Conservation (phyloP, 805 yeast genomes). For the Zygoascus ofunaensis region DNA sequence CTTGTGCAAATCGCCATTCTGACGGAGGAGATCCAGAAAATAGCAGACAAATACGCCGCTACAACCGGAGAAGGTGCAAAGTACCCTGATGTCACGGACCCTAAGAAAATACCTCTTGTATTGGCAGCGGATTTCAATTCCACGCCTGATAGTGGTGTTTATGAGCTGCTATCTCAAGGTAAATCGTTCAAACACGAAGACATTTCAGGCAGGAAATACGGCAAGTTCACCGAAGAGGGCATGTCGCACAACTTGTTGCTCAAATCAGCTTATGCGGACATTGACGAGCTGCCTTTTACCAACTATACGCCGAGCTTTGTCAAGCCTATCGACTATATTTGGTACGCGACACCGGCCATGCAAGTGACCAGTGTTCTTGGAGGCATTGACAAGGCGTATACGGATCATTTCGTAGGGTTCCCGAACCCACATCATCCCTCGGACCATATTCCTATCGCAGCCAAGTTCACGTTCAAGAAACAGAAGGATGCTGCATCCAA, state of each 20-base stretch:
- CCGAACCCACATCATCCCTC: conserved; percentile 93
- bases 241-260: conserved; percentile 72
- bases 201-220: conserved; percentile 80
- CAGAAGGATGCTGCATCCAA: conserved; percentile 16
- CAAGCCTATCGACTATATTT: conserved; percentile 87
- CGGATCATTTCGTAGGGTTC: conserved; percentile 72
- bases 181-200: conserved; percentile 70
- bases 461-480: conserved; percentile 58
- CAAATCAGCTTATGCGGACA: conserved; percentile 73
- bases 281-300: conserved; percentile 90
- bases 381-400: conserved; percentile 69
- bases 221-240: conserved; percentile 80
- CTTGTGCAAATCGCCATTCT: conserved; percentile 90
- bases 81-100: conserved; percentile 33
- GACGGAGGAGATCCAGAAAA: conserved; percentile 71
- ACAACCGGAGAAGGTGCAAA: conserved; percentile 26
- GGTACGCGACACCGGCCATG: conserved; percentile 80
- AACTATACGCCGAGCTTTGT: conserved; percentile 91
- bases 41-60: conserved; percentile 41
- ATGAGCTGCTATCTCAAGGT: conserved; percentile 79
- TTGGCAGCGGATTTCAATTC: conserved; percentile 97
- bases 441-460: conserved; percentile 83
- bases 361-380: conserved; percentile 83
- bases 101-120: conserved; percentile 57
- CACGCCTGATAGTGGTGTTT: conserved; percentile 78